phyloP scores from a whole-genome alignment of 2,329 filamentous ascomycete genomes.

The Nannizzia gypsea region DNA sequence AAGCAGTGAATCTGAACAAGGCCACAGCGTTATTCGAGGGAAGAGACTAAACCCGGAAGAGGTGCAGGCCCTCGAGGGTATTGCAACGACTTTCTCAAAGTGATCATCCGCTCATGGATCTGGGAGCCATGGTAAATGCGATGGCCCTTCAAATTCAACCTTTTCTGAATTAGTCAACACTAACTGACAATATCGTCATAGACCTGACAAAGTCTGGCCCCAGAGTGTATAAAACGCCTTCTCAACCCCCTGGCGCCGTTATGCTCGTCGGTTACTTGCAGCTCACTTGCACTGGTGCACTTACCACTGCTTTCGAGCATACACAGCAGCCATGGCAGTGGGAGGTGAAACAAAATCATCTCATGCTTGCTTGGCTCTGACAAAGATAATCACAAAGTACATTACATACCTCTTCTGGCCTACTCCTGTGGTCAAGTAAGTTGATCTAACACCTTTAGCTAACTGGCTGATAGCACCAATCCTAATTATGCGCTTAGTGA shows the following conservation, averaged over 20 bases:
- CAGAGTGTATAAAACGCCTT: too few species aligned
- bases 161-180: too few species aligned
- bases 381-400: too few species aligned
- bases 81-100: conserved; percentile 7
- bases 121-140: not conserved
- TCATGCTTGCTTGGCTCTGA: too few species aligned
- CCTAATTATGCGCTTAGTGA: not conserved
- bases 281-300: too few species aligned
- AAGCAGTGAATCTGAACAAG: conserved; percentile 24
- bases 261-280: too few species aligned
- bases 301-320: too few species aligned
- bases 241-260: too few species aligned
- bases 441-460: not conserved
- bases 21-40: conserved; percentile 26
- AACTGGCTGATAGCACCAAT: not conserved
- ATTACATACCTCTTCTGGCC: not conserved
- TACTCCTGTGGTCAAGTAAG: not conserved
- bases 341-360: too few species aligned
- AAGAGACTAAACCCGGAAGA: conserved; percentile 31
- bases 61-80: conserved; percentile 30
- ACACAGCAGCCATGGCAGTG: too few species aligned
- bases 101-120: not conserved
- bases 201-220: too few species aligned
- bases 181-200: too few species aligned
- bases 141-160: not conserved